Conservation (phyloP, 305 asterid genomes). For the Euphrasia arctica region DNA sequence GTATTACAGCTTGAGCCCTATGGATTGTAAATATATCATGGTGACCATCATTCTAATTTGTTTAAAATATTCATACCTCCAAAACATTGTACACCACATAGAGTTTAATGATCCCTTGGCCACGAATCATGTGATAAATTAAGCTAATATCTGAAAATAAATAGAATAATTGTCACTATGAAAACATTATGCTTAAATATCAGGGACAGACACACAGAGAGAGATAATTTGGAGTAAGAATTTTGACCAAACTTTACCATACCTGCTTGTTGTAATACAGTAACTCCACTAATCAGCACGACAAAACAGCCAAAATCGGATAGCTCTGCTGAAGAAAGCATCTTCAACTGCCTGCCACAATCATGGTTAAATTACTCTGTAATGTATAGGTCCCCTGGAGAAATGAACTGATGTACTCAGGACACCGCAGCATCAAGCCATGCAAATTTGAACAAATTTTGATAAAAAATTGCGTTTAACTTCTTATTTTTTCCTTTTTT, state of each 20-base stretch:
- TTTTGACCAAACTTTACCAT: slow-evolving; percentile 25
- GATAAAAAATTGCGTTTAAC: not conserved
- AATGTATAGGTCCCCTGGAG: slow-evolving; percentile 26
- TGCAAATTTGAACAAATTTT: slow-evolving; percentile 4
- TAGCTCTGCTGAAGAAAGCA: slow-evolving; percentile 84
- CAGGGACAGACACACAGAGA: not conserved
- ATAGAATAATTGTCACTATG: slow-evolving; percentile 18
- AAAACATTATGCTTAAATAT: slow-evolving; percentile 7
- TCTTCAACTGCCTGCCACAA: slow-evolving; percentile 98
- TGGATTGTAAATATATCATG: slow-evolving; percentile 4
- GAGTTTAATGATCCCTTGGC: slow-evolving; percentile 94
- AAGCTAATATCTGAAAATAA: slow-evolving; percentile 78
- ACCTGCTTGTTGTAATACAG: slow-evolving; percentile 95
- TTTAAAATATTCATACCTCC: slow-evolving; percentile 61
- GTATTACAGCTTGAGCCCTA: not conserved
- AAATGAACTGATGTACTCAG: slow-evolving; percentile 21
- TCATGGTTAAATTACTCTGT: slow-evolving; percentile 59
- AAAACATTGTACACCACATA: slow-evolving; percentile 96
- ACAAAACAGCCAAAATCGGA: slow-evolving; percentile 90
- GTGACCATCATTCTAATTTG: slow-evolving; percentile 10
- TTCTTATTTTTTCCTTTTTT: not conserved
- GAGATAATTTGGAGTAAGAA: not conserved
- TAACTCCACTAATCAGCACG: slow-evolving; percentile 67
- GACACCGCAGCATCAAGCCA: slow-evolving; percentile 16
- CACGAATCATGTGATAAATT: slow-evolving; percentile 99